Base-by-base conservation (phyloP, 805 yeast genomes). In the Candida namnaoensis region DNA sequence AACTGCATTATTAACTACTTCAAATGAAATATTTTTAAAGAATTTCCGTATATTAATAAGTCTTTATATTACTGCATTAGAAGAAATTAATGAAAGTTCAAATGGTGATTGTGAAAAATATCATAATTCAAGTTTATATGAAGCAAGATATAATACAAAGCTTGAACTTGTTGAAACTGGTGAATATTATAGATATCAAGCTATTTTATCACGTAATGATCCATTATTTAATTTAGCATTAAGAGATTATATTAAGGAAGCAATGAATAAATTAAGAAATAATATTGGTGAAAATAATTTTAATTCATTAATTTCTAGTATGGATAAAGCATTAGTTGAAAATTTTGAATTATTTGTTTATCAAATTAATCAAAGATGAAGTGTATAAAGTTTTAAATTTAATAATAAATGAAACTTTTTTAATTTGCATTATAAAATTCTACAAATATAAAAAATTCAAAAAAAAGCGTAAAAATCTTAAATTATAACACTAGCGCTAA, bases 41-140 rank as follows among this genome's bases (percentile, higher is more conserved):
- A 60, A 54, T 41, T 41, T 61, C 7, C 56, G 57, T 25, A 54
- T 56, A 3, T 50, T 65, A 10, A 57, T 75, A 5, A 58, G 67
- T 3, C 47, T 71, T 7, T 72, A 78, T 76, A 61, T 69, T 4
- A 64, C 72, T 39, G 69, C 82, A 44, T 56, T 86, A 38, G 96
- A 90, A 51, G 95, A 88, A 54, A 69, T 83, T 12, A 74, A 79
- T 43, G 97, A 90, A 54, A 46, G 58, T 10, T 56, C 52, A 4
- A 55, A 58, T 30, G 88, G 87, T 4, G 84, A 80, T 49, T 72
- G 79, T 49, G 70, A 64, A 28, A 65, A 61, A 25, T 78, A 76
- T 47, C 80, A 76, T 48, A 58, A 64, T 13, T 65, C 70, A 44
- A 68, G 67, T 47, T 48, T 58, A 3, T 51, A 46, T 34, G 61